Percentiles rank a stretch among this genome's conserved stretches.
Conservation (phyloP, 2,329 filamentous ascomycete species). For the Falciphora oryzae region DNA sequence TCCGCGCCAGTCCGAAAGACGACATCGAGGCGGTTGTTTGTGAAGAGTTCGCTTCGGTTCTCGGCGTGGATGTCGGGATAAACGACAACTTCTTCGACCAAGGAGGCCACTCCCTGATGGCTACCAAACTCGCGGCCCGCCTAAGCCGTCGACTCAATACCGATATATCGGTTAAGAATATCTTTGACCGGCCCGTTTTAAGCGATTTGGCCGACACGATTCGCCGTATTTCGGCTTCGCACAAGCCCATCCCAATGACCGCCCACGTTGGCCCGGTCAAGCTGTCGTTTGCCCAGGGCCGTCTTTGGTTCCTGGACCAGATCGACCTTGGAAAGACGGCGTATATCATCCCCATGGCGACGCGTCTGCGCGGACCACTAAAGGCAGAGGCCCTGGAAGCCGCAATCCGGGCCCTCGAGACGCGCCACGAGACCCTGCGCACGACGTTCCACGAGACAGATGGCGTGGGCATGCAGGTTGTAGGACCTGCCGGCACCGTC, state of each 20-base stretch:
- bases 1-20: neutral
- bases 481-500: neutral
- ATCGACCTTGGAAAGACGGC: neutral
- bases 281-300: neutral
- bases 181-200: neutral
- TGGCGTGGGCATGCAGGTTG: neutral
- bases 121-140: neutral
- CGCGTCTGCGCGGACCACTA: neutral
- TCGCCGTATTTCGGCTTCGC: neutral
- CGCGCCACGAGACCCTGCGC: neutral
- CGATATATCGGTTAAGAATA: neutral
- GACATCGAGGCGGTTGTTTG: neutral
- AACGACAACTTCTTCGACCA: constrained; percentile 1
- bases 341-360: constrained; percentile 1
- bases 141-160: neutral
- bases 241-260: neutral
- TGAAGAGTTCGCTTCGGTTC: neutral
- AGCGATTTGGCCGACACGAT: neutral
- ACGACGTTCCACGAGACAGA: neutral
- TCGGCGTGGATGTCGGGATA: neutral
- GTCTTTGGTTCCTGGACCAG: neutral
- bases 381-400: neutral
- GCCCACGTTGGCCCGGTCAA: neutral
- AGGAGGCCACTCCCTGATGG: constrained; percentile 3
- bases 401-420: neutral